These are phyloP conservation scores for Pseudogymnoascus sp. DNA, from an alignment of 2,329 filamentous ascomycete species.

Conservation along the genomic window DNA sequence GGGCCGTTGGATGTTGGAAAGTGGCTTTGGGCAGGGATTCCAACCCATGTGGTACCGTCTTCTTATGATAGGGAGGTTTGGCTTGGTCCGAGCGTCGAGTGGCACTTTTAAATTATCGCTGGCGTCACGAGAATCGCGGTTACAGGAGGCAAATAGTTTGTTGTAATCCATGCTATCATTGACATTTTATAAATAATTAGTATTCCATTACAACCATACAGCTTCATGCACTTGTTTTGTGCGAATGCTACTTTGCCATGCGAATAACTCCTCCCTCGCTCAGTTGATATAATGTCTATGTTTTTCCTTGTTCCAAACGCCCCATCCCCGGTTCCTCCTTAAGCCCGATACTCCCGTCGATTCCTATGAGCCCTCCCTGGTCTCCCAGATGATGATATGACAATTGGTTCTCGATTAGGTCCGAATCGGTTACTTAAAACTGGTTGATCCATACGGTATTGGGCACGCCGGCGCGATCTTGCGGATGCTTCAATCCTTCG, in stretches of 20 bases:
- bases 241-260: neutral
- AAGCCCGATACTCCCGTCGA: constrained; percentile 1
- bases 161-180: neutral
- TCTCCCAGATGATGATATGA: neutral
- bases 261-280: neutral
- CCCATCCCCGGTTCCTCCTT: neutral
- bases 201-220: constrained; percentile 1
- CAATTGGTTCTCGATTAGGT: neutral
- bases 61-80: constrained; percentile 1
- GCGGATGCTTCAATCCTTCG: constrained; percentile 16
- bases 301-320: neutral
- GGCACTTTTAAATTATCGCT: neutral
- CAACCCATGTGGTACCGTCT: neutral
- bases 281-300: neutral
- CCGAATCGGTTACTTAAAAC: neutral
- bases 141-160: neutral
- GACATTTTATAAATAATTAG: neutral
- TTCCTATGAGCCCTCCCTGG: constrained; percentile 8
- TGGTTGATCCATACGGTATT: constrained; percentile 16
- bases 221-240: neutral
- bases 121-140: neutral
- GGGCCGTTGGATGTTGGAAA: neutral
- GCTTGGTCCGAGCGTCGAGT: constrained; percentile 4
- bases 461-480: constrained; percentile 17
- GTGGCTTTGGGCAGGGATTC: constrained; percentile 7